phyloP scores from a whole-genome alignment of 2,329 filamentous ascomycete genomes.

The Ceratocystis cubensis region DNA sequence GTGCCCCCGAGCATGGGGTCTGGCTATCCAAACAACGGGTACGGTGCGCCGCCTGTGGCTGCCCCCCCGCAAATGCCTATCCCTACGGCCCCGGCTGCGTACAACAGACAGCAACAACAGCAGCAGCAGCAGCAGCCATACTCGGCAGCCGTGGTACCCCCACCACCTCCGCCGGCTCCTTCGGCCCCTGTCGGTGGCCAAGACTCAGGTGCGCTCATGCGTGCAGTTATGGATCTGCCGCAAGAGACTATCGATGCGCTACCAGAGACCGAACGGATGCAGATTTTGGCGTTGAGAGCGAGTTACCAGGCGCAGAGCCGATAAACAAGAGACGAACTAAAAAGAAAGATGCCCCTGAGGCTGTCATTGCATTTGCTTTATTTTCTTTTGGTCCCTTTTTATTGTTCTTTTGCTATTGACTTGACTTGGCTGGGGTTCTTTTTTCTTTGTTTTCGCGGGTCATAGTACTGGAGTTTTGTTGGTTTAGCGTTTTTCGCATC shows the following conservation, averaged over 20 bases:
- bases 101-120: constrained; percentile 25
- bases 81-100: constrained; percentile 27
- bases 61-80: constrained; percentile 17
- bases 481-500: constrained; percentile 9
- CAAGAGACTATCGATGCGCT: constrained; percentile 69
- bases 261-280: constrained; percentile 59
- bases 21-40: constrained; percentile 26
- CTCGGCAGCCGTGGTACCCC: constrained; percentile 24
- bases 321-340: not conserved
- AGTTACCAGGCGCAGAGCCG: constrained; percentile 32
- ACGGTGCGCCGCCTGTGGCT: constrained; percentile 29
- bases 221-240: constrained; percentile 68
- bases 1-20: constrained; percentile 11
- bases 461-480: constrained; percentile 3
- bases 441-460: not conserved
- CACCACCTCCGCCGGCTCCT: constrained; percentile 28
- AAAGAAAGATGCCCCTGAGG: not conserved
- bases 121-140: constrained; percentile 26
- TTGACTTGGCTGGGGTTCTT: constrained; percentile 2
- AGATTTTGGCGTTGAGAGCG: constrained; percentile 66
- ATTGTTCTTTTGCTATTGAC: constrained; percentile 2
- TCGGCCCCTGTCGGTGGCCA: constrained; percentile 32
- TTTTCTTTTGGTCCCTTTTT: constrained; percentile 5
- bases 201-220: constrained; percentile 61
- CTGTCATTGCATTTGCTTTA: constrained; percentile 9